phyloP scores from a whole-genome alignment of 1,139 yeast species.

The Pichia sp. region DNA sequence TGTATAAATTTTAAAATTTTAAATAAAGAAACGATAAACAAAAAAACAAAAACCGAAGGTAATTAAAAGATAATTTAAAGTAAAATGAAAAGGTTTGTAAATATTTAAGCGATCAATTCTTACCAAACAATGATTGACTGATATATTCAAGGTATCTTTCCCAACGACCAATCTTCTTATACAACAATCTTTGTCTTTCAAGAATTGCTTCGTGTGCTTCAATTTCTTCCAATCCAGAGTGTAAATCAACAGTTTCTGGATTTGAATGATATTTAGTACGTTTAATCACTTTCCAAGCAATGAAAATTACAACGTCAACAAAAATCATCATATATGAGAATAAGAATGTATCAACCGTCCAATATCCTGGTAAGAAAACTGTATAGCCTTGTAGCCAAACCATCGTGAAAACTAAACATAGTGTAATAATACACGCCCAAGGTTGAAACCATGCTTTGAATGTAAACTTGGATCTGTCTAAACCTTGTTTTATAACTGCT shows the following conservation, averaged over 20 bases:
- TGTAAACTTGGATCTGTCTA: slow-evolving; percentile 50
- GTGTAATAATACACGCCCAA: slow-evolving; percentile 38
- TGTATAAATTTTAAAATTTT: too few relatives aligned
- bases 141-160: slow-evolving; percentile 8
- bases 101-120: slow-evolving; percentile 6
- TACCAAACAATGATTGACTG: slow-evolving; percentile 15
- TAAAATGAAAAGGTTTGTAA: not conserved
- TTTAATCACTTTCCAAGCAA: slow-evolving; percentile 50
- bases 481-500: slow-evolving; percentile 54
- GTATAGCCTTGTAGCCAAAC: slow-evolving; percentile 59
- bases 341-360: slow-evolving; percentile 56
- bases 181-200: slow-evolving; percentile 11
- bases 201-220: slow-evolving; percentile 42
- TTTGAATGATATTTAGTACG: slow-evolving; percentile 40
- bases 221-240: slow-evolving; percentile 49
- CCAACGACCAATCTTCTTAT: slow-evolving; percentile 5
- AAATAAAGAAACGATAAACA: too few relatives aligned
- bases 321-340: slow-evolving; percentile 66
- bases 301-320: slow-evolving; percentile 49
- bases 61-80: not conserved
- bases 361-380: slow-evolving; percentile 63
- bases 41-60: not conserved
- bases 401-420: slow-evolving; percentile 49
- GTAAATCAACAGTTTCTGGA: slow-evolving; percentile 49
- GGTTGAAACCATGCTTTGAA: slow-evolving; percentile 54